phyloP scores from a whole-genome alignment of 2,329 filamentous ascomycete genomes.

The Chaetomium globosum region DNA sequence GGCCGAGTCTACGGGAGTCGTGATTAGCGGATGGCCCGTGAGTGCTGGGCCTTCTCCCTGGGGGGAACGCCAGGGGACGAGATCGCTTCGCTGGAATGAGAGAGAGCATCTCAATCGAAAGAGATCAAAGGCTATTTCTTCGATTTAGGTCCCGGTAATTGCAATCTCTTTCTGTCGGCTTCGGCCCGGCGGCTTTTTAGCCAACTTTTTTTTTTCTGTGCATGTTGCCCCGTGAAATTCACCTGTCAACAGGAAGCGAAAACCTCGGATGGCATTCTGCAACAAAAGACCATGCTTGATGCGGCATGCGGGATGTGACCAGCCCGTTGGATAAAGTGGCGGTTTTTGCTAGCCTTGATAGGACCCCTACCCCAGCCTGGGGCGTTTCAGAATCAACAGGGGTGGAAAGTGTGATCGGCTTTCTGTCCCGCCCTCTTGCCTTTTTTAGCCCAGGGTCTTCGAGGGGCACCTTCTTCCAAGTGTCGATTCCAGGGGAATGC shows the following conservation, averaged over 20 bases:
- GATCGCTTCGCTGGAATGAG: not conserved
- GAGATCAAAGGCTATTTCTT: not conserved
- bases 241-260: not conserved
- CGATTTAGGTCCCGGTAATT: not conserved
- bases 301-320: conserved; percentile 21
- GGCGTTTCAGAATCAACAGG: conserved; percentile 32
- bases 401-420: conserved; percentile 30
- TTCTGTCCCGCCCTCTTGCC: conserved; percentile 21
- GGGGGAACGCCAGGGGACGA: not conserved
- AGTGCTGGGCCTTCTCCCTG: not conserved
- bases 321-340: conserved; percentile 15
- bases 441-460: not conserved
- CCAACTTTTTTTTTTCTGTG: not conserved
- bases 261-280: conserved; percentile 5
- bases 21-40: not conserved
- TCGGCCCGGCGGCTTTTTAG: not conserved
- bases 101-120: not conserved
- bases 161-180: not conserved
- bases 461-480: conserved; percentile 10
- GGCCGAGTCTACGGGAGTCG: not conserved
- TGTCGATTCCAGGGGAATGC: not conserved
- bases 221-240: not conserved
- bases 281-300: not conserved
- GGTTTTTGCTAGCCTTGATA: conserved; percentile 13
- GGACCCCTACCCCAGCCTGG: conserved; percentile 19